Evolutionary conservation across 306 rosid species (phyloP).

Genomic region (Cajanus cajan): DNA sequence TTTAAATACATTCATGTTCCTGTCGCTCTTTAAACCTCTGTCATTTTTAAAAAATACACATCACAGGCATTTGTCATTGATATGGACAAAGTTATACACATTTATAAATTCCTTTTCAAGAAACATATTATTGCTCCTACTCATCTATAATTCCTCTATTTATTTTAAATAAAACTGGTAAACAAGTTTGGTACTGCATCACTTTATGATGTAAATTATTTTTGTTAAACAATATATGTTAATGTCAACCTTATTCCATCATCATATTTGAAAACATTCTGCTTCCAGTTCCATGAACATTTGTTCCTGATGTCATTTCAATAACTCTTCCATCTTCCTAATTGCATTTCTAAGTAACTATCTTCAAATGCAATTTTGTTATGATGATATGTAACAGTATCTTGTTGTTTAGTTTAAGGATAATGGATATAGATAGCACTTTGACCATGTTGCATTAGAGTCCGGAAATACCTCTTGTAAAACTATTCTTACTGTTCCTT

Average conservation of each 20-base stretch:
- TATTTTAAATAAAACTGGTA: not conserved
- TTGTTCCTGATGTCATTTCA: not conserved
- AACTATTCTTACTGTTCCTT: constrained; percentile 1
- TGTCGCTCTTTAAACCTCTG: not conserved
- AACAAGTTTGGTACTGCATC: constrained; percentile 19
- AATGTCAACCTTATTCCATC: constrained; percentile 8
- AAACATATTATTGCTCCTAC: not conserved
- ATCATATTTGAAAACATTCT: not conserved
- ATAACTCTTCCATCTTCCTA: constrained; percentile 17
- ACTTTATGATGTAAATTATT: not conserved
- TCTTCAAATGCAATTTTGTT: constrained; percentile 34
- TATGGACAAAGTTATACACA: not conserved
- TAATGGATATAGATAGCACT: not conserved
- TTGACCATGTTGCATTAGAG: not conserved
- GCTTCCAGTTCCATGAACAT: constrained; percentile 19
- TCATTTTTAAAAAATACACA: no score
- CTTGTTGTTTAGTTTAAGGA: constrained; percentile 19
- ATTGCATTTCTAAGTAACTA: constrained; percentile 27
- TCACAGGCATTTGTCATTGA: not conserved
- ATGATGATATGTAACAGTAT: constrained; percentile 16
- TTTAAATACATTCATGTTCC: not conserved
- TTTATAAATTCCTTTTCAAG: not conserved
- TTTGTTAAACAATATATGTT: constrained; percentile 29
- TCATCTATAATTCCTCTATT: not conserved
- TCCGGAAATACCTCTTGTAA: not conserved